phyloP scores from a whole-genome alignment of 2,329 filamentous ascomycete species.

The Alternaria burnsii region DNA sequence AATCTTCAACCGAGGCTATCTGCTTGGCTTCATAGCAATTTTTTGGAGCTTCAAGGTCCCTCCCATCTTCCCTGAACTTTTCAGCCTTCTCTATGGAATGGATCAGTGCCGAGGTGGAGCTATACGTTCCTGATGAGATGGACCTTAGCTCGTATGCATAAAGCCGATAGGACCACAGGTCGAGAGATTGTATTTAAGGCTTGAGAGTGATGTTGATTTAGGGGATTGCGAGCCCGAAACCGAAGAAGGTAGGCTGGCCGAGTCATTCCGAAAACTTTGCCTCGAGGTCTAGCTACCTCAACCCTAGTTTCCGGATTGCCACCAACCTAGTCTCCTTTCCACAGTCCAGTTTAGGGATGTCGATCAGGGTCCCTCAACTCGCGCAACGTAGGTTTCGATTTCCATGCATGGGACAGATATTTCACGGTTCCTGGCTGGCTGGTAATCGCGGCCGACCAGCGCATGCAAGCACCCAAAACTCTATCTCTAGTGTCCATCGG shows the following conservation, averaged over 20 bases:
- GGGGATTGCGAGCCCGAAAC: background rate
- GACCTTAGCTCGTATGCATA: background rate
- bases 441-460: background rate
- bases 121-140: background rate
- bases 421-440: background rate
- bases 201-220: background rate
- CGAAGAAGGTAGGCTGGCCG: background rate
- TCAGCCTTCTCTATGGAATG: background rate
- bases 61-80: background rate
- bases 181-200: background rate
- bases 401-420: background rate
- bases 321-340: background rate
- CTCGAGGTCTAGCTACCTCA: background rate
- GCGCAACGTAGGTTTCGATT: background rate
- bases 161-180: background rate
- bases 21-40: background rate
- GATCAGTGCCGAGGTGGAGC: too few species aligned
- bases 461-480: conserved; percentile 1
- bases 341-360: background rate
- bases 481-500: background rate
- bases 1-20: background rate
- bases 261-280: background rate
- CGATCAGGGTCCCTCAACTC: background rate
- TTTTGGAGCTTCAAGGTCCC: background rate
- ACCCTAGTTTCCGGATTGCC: background rate